Base-by-base conservation (phyloP, 495 filamentous ascomycete genomes). In the Penicillium bovifimosum region DNA sequence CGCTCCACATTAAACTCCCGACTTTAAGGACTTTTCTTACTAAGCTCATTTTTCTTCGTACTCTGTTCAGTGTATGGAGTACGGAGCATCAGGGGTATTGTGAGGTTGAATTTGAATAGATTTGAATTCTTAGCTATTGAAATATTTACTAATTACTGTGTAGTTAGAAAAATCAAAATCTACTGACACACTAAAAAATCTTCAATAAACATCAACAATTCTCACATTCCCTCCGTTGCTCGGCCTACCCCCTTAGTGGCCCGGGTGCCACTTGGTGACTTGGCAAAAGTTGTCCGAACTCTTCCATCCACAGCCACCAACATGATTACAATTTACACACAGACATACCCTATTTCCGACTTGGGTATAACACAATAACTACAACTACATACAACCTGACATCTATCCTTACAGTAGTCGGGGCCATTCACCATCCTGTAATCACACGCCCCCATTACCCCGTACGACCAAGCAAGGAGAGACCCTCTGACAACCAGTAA, bases 381-480 rank as follows among this genome's bases (percentile, higher is more conserved):
- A 43, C n/a, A 27, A 42, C 8, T 20, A n/a, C 27, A 26, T 5
- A 11, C 31, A 26, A 46, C 43, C 20, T 7, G 9, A 13, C 11
- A 31, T 44, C 5, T 2, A 11, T 20, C 33, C 45, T 47, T 39
- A 39, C 46, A 17, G 34, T 33, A 20, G 14, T 33, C 9, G 42
- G 36, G 27, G 41, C n/a, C 29, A 46, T 46, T 20, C 13, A 45
- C 13, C 35, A 32, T 33, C 35, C 31, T 47, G 8, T 16, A 11
- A 54, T 56, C 54, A 52, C 48, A 53, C 39, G 34, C 48, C n/a
- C 49, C 17, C 32, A 62, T 65, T 60, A 59, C 56, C 55, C 62
- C 54, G 62, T 63, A 59, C 63, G 48, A 63, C 63, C 55, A 61
- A 50, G 63, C 52, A 65, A 61, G 60, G 63, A 50, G 53, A 47